A percentile compares a stretch with the other conserved stretches of the same genome.
Conservation (phyloP, 2,329 filamentous ascomycete species). For the Aspergillus aculeatus region DNA sequence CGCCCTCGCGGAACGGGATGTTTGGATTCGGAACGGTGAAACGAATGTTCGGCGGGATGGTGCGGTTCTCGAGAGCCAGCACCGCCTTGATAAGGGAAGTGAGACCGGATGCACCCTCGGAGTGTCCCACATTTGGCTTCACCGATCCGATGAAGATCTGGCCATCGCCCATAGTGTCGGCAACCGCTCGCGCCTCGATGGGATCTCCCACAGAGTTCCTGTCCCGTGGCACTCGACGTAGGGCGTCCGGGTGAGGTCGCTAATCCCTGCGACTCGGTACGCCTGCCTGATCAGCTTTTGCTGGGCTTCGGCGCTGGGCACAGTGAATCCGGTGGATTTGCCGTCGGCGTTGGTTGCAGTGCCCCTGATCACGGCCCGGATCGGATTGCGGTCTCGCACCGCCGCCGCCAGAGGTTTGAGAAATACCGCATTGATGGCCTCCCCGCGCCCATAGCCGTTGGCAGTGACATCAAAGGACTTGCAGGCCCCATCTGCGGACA, state of each 20-base stretch:
- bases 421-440: constrained; percentile 48
- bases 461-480: constrained; percentile 49
- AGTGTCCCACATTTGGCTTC: constrained; percentile 26
- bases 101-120: constrained; percentile 22
- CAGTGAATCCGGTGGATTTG: constrained; percentile 13
- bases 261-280: constrained; percentile 9
- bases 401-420: constrained; percentile 50
- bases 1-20: constrained; percentile 14
- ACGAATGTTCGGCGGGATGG: constrained; percentile 19
- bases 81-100: constrained; percentile 21
- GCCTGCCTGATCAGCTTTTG: constrained; percentile 16
- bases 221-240: constrained; percentile 19
- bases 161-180: neutral
- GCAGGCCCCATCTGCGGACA: constrained; percentile 47
- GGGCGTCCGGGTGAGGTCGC: constrained; percentile 7
- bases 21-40: constrained; percentile 26
- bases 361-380: constrained; percentile 12
- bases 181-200: constrained; percentile 7
- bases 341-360: constrained; percentile 16
- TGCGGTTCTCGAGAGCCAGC: constrained; percentile 18
- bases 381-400: constrained; percentile 39
- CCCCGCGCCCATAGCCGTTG: constrained; percentile 53
- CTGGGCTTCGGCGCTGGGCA: constrained; percentile 16
- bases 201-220: constrained; percentile 15
- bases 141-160: constrained; percentile 14